These are phyloP conservation scores for Leishmania martiniquensis DNA, from an alignment of 208 protist genomes.

Conservation along the genomic window DNA sequence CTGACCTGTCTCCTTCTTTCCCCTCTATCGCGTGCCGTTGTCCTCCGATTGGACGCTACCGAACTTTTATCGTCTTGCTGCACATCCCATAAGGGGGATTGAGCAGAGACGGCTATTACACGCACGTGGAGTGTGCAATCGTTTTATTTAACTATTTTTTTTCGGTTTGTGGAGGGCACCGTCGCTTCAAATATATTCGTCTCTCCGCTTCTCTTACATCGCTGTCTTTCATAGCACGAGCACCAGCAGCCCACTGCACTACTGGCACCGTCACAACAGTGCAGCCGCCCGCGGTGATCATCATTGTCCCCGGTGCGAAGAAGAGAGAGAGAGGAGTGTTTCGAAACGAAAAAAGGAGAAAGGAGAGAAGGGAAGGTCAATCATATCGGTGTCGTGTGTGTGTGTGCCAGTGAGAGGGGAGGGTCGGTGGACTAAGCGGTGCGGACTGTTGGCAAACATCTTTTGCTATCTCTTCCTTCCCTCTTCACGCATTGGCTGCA, in stretches of 20 bases:
- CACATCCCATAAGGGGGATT: neutral
- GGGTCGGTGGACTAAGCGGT: neutral
- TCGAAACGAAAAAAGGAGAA: neutral
- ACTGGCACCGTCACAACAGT: neutral
- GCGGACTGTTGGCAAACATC: neutral
- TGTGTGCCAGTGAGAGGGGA: neutral
- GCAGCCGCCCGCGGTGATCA: neutral
- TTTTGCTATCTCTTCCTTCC: neutral
- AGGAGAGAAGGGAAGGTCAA: neutral
- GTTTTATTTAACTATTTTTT: constrained; percentile 14
- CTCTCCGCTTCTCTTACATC: neutral
- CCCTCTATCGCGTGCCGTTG: neutral
- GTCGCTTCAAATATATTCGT: neutral
- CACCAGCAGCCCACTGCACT: neutral
- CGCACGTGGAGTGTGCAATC: neutral
- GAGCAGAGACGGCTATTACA: neutral
- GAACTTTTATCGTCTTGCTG: neutral
- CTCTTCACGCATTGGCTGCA: neutral
- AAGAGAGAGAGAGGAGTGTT: neutral
- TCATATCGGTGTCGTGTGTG: neutral
- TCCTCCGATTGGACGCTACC: neutral
- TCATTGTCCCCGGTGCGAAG: neutral
- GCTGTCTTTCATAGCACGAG: neutral
- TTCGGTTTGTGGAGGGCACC: constrained; percentile 4
- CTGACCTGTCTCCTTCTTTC: too few species aligned